phyloP scores from a whole-genome alignment of 257 asterid species.

The Haberlea rhodopensis region DNA sequence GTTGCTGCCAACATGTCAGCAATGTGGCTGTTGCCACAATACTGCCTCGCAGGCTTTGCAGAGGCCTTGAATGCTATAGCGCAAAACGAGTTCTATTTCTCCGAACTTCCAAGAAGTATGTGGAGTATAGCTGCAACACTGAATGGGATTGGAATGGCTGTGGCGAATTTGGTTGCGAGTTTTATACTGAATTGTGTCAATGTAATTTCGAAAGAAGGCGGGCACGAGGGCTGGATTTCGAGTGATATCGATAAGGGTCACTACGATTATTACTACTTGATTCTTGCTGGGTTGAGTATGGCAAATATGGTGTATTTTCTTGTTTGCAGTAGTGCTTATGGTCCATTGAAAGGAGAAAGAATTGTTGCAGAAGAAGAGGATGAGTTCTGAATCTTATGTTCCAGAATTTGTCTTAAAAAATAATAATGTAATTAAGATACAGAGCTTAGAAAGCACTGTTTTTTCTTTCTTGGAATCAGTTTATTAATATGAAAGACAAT shows the following conservation, averaged over 20 bases:
- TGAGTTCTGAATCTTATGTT: background rate
- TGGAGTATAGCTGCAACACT: conserved; percentile 61
- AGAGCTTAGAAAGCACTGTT: too few relatives aligned
- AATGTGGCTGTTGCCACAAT: conserved; percentile 66
- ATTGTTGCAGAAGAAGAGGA: conserved; percentile 21
- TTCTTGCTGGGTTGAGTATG: too few relatives aligned
- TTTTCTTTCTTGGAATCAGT: too few relatives aligned
- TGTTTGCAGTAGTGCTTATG: too few relatives aligned
- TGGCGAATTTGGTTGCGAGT: conserved; percentile 56
- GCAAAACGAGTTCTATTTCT: conserved; percentile 60
- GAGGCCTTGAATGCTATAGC: conserved; percentile 53
- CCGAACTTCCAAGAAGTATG: conserved; percentile 68
- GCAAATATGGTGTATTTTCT: too few relatives aligned
- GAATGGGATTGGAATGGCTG: conserved; percentile 34
- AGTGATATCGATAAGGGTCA: too few relatives aligned
- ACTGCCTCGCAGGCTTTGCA: conserved; percentile 52
- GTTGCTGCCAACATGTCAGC: conserved; percentile 44
- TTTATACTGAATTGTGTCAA: conserved; percentile 42
- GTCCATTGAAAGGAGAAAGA: conserved; percentile 26
- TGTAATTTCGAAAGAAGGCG: conserved; percentile 37
- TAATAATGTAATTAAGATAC: too few relatives aligned
- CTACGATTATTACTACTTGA: too few relatives aligned
- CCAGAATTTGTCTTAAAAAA: too few relatives aligned
- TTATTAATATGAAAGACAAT: too few relatives aligned
- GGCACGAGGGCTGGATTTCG: too few relatives aligned